Percentiles rank a stretch among this genome's conserved stretches.
These are phyloP conservation scores for Nemania diffusa DNA, from an alignment of 2,329 filamentous ascomycete genomes.

Conservation along the genomic window DNA sequence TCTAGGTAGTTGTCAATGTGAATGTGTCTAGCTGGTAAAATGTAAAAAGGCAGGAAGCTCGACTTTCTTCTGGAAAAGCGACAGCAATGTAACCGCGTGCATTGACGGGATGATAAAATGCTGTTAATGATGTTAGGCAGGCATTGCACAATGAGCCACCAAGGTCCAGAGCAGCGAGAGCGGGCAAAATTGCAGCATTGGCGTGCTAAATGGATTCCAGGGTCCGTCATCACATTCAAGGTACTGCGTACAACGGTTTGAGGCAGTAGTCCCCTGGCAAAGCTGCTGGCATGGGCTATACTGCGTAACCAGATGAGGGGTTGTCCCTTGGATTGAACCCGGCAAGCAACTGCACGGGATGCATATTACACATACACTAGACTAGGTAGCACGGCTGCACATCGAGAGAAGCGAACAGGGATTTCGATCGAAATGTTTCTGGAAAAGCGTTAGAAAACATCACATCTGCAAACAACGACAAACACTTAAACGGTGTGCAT, in stretches of 20 bases:
- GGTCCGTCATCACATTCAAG: conserved; percentile 4
- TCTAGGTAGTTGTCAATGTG: neutral
- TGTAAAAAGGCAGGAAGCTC: neutral
- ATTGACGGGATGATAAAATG: no score
- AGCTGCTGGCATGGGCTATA: conserved; percentile 10
- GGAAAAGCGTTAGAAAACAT: conserved; percentile 20
- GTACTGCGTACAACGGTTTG: neutral
- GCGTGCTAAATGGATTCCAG: conserved; percentile 17
- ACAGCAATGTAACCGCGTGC: neutral
- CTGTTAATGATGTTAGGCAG: no score
- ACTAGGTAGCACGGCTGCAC: neutral
- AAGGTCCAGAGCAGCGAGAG: neutral
- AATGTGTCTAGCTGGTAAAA: neutral
- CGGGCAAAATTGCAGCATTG: neutral
- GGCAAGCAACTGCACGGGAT: conserved; percentile 31
- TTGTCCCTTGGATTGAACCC: conserved; percentile 25
- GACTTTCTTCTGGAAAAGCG: neutral
- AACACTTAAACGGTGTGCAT: neutral
- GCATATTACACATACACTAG: conserved; percentile 18
- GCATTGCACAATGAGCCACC: neutral
- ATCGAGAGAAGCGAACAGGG: conserved; percentile 19
- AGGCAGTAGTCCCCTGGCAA: neutral
- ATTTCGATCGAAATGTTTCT: conserved; percentile 22
- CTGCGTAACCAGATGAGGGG: conserved; percentile 32
- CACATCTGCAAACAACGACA: neutral